phyloP scores from a whole-genome alignment of 2,329 filamentous ascomycete genomes.

The Penicillium sp. region DNA sequence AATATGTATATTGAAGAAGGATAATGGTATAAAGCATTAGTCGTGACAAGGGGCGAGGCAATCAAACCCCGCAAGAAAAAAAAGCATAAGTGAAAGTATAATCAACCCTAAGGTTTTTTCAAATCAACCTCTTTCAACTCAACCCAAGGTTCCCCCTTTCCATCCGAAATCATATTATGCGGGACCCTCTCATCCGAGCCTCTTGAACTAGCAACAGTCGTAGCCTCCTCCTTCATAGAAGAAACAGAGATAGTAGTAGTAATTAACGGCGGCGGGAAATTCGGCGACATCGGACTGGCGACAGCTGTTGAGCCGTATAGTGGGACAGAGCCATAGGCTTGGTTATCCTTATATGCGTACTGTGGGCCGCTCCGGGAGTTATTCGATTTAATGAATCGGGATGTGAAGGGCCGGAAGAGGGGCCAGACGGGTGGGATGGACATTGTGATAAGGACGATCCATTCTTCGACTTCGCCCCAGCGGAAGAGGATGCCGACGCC shows the following conservation, averaged over 20 bases:
- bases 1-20: not conserved
- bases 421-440: slow-evolving; percentile 25
- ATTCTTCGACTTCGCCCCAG: slow-evolving; percentile 25
- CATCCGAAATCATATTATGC: not conserved
- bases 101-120: not conserved
- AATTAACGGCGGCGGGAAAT: slow-evolving; percentile 15
- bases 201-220: slow-evolving; percentile 4
- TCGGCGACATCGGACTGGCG: slow-evolving; percentile 9
- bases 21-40: slow-evolving; percentile 4
- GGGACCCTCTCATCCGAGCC: slow-evolving; percentile 5
- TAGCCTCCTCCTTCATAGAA: slow-evolving; percentile 6
- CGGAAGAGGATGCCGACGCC: slow-evolving; percentile 19
- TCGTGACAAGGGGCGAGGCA: not conserved
- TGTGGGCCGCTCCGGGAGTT: not conserved
- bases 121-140: slow-evolving; percentile 4
- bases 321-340: not conserved
- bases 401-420: slow-evolving; percentile 20
- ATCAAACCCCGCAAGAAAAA: not conserved
- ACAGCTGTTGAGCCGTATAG: slow-evolving; percentile 1
- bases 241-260: slow-evolving; percentile 18
- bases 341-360: not conserved
- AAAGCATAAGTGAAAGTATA: not conserved
- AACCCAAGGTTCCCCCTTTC: slow-evolving; percentile 5
- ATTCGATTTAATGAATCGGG: slow-evolving; percentile 17
- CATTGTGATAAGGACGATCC: slow-evolving; percentile 24